These are phyloP conservation scores for Beta lomatogona DNA, from an alignment of 179 eudicot species.

Conservation along the genomic window DNA sequence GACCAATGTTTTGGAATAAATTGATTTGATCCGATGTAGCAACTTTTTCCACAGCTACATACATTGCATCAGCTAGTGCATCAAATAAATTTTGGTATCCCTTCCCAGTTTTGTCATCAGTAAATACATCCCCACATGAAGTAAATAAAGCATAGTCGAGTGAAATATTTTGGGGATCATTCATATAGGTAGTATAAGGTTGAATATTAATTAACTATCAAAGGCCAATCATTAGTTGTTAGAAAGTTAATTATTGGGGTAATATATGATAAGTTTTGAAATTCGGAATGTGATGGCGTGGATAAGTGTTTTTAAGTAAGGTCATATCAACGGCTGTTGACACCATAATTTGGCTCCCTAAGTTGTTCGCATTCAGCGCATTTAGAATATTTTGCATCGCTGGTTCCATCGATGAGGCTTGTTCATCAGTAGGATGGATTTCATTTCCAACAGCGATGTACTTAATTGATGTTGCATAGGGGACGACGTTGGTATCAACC, in stretches of 20 bases:
- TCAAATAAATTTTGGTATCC: conserved; percentile 52
- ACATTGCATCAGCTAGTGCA: conserved; percentile 42
- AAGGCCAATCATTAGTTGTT: background rate
- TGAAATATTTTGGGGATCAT: background rate
- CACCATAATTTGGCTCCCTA: conserved; percentile 42
- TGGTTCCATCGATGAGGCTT: conserved; percentile 39
- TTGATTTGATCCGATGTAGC: too few species aligned
- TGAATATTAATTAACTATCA: conserved; percentile 28
- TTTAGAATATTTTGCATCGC: conserved; percentile 48
- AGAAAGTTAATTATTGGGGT: background rate
- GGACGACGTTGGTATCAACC: background rate
- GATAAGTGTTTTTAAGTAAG: background rate
- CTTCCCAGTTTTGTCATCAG: conserved; percentile 21
- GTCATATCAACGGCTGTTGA: conserved; percentile 17
- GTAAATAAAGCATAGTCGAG: conserved; percentile 45
- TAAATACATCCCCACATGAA: background rate
- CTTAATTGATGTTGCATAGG: background rate
- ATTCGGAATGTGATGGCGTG: background rate
- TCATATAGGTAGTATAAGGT: conserved; percentile 27
- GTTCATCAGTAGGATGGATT: conserved; percentile 29
- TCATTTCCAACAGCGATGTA: conserved; percentile 23
- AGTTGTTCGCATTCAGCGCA: conserved; percentile 31
- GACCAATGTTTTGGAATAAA: too few species aligned
- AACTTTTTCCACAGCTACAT: background rate
- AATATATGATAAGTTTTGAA: background rate